These are phyloP conservation scores for Syzygium jambos DNA, from an alignment of 345 rosid species.

Conservation along the genomic window DNA sequence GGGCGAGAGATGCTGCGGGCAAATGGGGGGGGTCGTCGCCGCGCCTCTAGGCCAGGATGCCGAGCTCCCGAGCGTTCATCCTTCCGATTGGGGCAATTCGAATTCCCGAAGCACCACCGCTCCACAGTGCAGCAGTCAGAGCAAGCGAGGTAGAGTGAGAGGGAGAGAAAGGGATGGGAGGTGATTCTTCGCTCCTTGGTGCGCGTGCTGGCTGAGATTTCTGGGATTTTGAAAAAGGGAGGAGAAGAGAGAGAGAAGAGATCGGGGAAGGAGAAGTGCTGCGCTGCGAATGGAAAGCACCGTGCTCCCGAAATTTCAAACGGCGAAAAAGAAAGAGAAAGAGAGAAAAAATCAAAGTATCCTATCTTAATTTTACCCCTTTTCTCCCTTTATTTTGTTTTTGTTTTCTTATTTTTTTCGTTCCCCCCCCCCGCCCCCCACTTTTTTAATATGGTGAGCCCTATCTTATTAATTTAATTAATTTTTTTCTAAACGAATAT, in stretches of 20 bases:
- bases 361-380: too few relatives aligned
- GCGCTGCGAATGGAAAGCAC: neutral
- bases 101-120: neutral
- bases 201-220: neutral
- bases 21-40: neutral
- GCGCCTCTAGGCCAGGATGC: neutral
- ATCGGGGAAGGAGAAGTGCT: neutral
- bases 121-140: neutral
- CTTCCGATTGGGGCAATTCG: neutral
- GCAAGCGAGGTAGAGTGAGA: neutral
- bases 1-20: too few relatives aligned
- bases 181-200: neutral
- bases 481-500: too few relatives aligned
- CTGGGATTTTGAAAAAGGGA: neutral
- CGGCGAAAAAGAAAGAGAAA: neutral
- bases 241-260: neutral
- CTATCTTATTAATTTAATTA: too few relatives aligned
- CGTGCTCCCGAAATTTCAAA: neutral
- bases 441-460: too few relatives aligned
- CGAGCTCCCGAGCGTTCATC: neutral
- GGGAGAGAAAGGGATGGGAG: fast-evolving
- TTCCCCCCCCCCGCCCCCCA: neutral
- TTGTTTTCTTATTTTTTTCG: neutral
- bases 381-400: too few relatives aligned
- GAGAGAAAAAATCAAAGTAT: neutral